These are phyloP conservation scores for Kalmanozyma brasiliensis DNA, from an alignment of 1,284 basidiomycete species.

Conservation along the genomic window DNA sequence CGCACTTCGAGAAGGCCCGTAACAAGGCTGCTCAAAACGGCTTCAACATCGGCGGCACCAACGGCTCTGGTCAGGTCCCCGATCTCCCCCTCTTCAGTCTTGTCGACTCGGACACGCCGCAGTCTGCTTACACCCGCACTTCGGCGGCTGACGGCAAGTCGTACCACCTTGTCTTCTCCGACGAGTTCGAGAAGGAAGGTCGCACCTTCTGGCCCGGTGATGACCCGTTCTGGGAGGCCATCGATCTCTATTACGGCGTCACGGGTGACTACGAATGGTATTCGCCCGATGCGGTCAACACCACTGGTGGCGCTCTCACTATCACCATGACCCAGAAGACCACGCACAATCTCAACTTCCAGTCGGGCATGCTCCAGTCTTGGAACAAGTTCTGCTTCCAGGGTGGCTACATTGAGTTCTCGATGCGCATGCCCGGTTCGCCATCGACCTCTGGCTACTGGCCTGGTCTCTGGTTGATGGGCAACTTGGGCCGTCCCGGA, in stretches of 20 bases:
- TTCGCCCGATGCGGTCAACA: constrained; percentile 56
- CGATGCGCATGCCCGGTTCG: constrained; percentile 54
- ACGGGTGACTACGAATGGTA: constrained; percentile 58
- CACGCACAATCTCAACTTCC: constrained; percentile 61
- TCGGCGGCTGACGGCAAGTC: constrained; percentile 30
- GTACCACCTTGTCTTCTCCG: constrained; percentile 60
- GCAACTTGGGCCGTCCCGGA: constrained; percentile 63
- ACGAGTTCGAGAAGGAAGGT: constrained; percentile 59
- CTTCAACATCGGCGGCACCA: constrained; percentile 76
- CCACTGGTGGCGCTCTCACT: constrained; percentile 47
- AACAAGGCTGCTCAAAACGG: constrained; percentile 22
- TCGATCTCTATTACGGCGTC: constrained; percentile 57
- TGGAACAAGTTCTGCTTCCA: constrained; percentile 67
- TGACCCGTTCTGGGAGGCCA: constrained; percentile 60
- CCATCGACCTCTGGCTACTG: constrained; percentile 70
- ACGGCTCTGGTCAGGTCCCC: constrained; percentile 61
- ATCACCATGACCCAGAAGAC: constrained; percentile 52
- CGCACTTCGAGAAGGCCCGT: constrained; percentile 30
- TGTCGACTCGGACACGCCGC: constrained; percentile 55
- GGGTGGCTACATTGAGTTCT: constrained; percentile 65
- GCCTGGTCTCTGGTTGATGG: constrained; percentile 69
- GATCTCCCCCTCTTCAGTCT: constrained; percentile 46
- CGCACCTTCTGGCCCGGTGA: constrained; percentile 63
- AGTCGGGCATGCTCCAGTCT: constrained; percentile 61
- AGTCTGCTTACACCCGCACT: constrained; percentile 30